phyloP scores from a whole-genome alignment of 2,329 filamentous ascomycete species.

The Metarhizium rileyi region DNA sequence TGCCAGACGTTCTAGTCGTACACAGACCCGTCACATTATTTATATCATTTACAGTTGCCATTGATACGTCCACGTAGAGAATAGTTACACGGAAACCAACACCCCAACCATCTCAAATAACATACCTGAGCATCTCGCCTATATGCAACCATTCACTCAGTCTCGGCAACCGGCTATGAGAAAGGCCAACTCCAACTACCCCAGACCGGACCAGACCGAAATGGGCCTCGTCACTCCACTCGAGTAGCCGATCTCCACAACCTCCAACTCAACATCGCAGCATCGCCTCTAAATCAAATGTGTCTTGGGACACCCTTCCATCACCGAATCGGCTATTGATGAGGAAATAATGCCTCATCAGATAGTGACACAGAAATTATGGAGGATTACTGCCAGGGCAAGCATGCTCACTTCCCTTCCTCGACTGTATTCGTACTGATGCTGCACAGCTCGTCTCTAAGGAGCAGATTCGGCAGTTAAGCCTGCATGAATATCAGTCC shows the following conservation, averaged over 20 bases:
- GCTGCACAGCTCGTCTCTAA: background rate
- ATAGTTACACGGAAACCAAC: too few relatives aligned
- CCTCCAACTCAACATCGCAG: background rate
- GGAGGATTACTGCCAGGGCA: background rate
- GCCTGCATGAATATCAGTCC: conserved; percentile 20
- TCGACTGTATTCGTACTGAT: background rate
- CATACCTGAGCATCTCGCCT: too few relatives aligned
- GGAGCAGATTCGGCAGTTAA: conserved; percentile 11
- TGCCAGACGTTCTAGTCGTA: too few relatives aligned
- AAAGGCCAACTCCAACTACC: background rate
- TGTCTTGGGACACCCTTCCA: background rate
- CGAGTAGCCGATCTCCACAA: background rate
- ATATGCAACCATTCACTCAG: background rate
- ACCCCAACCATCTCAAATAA: too few relatives aligned
- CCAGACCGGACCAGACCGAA: background rate
- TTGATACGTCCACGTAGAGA: too few relatives aligned
- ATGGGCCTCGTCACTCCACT: background rate
- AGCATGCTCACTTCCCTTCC: background rate
- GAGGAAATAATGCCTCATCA: background rate
- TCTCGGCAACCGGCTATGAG: background rate
- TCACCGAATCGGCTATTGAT: too few relatives aligned
- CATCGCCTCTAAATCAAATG: background rate
- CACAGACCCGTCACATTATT: too few relatives aligned
- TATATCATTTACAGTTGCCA: too few relatives aligned
- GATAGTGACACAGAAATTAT: background rate